Evolutionary conservation across 2,329 filamentous ascomycete genomes (phyloP).

Genomic region (Fusarium longipes): DNA sequence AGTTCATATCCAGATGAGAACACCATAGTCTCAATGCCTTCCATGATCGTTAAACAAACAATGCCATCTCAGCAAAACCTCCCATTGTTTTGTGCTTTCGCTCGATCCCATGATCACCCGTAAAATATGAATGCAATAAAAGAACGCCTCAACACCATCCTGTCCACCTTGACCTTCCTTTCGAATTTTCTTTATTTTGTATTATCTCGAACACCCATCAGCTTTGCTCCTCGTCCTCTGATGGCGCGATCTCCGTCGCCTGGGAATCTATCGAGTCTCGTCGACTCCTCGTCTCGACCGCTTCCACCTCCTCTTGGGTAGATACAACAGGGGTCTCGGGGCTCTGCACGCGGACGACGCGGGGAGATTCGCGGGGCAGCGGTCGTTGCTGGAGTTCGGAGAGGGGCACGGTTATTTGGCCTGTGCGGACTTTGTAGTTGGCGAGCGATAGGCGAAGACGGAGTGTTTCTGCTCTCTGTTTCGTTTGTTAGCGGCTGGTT

Average conservation of each 20-base stretch:
- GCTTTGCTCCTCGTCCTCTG: conserved; percentile 12
- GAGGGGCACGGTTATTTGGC: conserved; percentile 75
- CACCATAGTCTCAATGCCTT: conserved; percentile 10
- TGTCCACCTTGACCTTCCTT: not conserved
- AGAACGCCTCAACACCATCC: conserved; percentile 29
- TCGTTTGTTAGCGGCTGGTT: conserved; percentile 7
- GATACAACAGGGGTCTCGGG: conserved; percentile 21
- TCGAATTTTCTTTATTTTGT: not conserved
- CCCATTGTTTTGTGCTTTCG: conserved; percentile 5
- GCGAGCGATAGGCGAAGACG: conserved; percentile 76
- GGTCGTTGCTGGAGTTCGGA: conserved; percentile 63
- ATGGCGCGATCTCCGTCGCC: conserved; percentile 28
- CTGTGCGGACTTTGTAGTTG: conserved; percentile 79
- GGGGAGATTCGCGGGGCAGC: conserved; percentile 40
- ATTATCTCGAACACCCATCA: not conserved
- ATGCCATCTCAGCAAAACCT: conserved; percentile 13
- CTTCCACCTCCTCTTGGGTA: conserved; percentile 1
- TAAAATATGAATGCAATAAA: conserved; percentile 12
- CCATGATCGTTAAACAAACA: conserved; percentile 21
- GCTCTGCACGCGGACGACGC: conserved; percentile 43
- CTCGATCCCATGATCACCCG: conserved; percentile 15
- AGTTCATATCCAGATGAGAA: conserved; percentile 19
- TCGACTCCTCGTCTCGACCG: conserved; percentile 11
- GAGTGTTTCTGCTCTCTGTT: conserved; percentile 72
- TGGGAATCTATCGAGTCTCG: conserved; percentile 34